Base-by-base conservation (phyloP, 805 yeast species). In the Candida morakotiae region DNA sequence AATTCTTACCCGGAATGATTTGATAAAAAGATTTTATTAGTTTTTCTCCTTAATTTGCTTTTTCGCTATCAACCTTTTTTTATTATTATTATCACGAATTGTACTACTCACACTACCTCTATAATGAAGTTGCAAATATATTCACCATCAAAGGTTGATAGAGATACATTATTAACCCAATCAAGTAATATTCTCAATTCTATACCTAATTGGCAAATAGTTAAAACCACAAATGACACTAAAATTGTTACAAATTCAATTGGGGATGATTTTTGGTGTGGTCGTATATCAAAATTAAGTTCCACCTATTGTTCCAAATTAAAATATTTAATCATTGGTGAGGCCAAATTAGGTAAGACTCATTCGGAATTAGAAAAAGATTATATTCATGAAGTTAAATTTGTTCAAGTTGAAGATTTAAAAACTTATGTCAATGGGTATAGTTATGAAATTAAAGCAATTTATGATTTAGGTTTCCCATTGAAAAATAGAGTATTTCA, bases 321-420 rank as follows among this genome's bases (percentile, higher is more conserved):
- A 13, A 27, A 18, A 19, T 17, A 28, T 10, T 30, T 22, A 10
- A 35, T 39, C n/a, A 15, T 35, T 18, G 42, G 42, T 3, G 20
- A 28, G n/a, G 11, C 36, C 4, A n/a, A 2, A 13, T 4, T 19
- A 2, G 42, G 42, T 6, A 29, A 22, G 10, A 55, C 56, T 28
- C 73, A 67, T 43, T 58, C 71, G 13, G 57, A 56, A 15, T 58
- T 56, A 34, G 73, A 67, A 43, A 44, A 47, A 38, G 45, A 58
- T 21, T 67, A 66, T 42, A 60, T 67, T 28, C 56, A 60, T 23
- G 66, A 61, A 24, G 41, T 66, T 58, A 21, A 45, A 40, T 14
- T 53, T 52, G 5, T 44, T 32, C 28, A 40, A 34, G 9, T 35
- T 52, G 31, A 43, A 26, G 6, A 43, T 35, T 5, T 43, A 45